Evolutionary conservation across 1,139 yeast species (phyloP).

Genomic region (Hyphopichia wangnamkhiaoensis): DNA sequence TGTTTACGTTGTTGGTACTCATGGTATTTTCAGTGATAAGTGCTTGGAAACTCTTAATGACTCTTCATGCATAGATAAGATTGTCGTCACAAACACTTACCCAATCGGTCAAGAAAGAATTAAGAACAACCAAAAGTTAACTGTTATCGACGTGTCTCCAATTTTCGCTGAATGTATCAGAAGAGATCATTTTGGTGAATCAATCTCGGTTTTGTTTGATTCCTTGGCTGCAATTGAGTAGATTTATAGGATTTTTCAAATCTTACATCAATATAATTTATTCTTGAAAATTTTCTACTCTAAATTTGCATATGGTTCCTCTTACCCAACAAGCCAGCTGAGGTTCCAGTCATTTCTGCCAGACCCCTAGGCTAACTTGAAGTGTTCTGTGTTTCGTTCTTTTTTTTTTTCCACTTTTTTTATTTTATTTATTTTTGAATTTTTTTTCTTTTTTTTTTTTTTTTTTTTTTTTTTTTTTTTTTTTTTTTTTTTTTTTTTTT

Average conservation of each 20-base stretch:
- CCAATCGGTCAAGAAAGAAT: conserved; percentile 72
- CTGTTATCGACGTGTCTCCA: conserved; percentile 89
- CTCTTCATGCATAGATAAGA: conserved; percentile 79
- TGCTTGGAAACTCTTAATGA: conserved; percentile 79
- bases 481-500: not conserved
- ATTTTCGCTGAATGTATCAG: conserved; percentile 98
- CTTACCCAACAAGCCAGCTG: not conserved
- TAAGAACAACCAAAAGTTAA: conserved; percentile 62
- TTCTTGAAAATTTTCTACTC: not conserved
- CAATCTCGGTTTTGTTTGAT: conserved; percentile 88
- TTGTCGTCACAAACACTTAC: conserved; percentile 94
- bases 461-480: conserved; percentile 4
- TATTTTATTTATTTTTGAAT: conserved; percentile 2
- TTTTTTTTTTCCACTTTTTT: conserved; percentile 4
- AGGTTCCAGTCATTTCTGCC: too few relatives aligned
- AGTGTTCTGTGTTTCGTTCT: conserved; percentile 6
- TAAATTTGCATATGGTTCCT: not conserved
- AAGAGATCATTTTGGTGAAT: conserved; percentile 97
- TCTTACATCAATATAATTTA: not conserved
- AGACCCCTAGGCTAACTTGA: too few relatives aligned
- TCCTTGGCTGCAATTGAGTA: conserved; percentile 69
- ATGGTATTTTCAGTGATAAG: conserved; percentile 87
- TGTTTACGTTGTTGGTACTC: conserved; percentile 92
- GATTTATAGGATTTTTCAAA: conserved; percentile 1
- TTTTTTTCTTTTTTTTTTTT: conserved; percentile 1